Percentiles rank a stretch among this genome's conserved stretches.
These are phyloP conservation scores for Penicillium lividum DNA, from an alignment of 495 filamentous ascomycete genomes.

Conservation along the genomic window DNA sequence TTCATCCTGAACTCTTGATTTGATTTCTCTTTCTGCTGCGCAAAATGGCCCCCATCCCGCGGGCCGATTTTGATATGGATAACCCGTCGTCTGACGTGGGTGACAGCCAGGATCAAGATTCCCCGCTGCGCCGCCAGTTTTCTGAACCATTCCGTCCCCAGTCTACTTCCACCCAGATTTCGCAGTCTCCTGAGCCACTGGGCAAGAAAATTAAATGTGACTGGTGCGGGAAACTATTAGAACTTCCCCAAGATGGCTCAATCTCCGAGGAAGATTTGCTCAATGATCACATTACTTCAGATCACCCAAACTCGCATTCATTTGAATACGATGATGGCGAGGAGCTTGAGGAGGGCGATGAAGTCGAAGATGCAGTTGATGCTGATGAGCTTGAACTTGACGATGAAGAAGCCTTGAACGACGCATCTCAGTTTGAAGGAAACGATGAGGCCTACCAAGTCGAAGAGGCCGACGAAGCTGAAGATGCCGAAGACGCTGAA, in stretches of 20 bases:
- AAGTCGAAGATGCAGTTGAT: conserved; percentile 4
- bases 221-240: conserved; percentile 42
- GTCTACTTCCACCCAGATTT: conserved; percentile 40
- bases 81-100: conserved; percentile 44
- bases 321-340: conserved; percentile 26
- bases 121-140: conserved; percentile 46
- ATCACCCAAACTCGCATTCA: conserved; percentile 35
- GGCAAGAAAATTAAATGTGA: conserved; percentile 31
- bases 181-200: conserved; percentile 37
- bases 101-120: conserved; percentile 45
- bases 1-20: neutral
- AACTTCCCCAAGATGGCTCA: conserved; percentile 27
- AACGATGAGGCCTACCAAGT: conserved; percentile 20
- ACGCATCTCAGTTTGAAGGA: conserved; percentile 8
- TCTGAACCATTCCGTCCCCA: conserved; percentile 43
- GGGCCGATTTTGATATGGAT: conserved; percentile 40
- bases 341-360: conserved; percentile 22
- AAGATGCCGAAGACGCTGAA: conserved; percentile 24
- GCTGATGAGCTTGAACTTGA: conserved; percentile 8
- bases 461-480: conserved; percentile 26
- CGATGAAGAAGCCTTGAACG: conserved; percentile 4
- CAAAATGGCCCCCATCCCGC: conserved; percentile 39
- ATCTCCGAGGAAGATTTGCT: conserved; percentile 32
- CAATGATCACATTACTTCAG: conserved; percentile 32
- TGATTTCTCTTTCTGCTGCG: conserved; percentile 9